Base-by-base conservation (phyloP, 2,329 filamentous ascomycete species). In the Pseudohalonectria lignicola region DNA sequence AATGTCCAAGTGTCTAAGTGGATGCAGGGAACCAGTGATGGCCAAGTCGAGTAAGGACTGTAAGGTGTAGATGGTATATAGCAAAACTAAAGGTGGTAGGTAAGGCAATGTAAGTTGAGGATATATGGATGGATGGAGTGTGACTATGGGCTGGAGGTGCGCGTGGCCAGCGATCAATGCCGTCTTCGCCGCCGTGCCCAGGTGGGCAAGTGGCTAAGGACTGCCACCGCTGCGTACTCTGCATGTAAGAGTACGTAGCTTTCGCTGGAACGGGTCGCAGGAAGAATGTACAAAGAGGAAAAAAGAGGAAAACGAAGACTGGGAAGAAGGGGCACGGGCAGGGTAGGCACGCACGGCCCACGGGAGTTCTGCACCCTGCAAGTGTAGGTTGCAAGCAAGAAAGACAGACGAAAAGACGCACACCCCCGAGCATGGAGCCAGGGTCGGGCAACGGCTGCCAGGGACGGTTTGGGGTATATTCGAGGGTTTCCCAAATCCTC, bases 101-200 rank as follows among this genome's bases (percentile, higher is more conserved):
- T 39, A 42, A 46, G 40, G 46, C 42, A 45, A 47, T 47, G 39
- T 43, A 43, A 33, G 41, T 31, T 41, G 32, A 31, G 36, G 35
- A 12, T 32, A 39, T 28, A 39, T 39, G 37, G 19, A 19, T n/a
- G 23, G 23, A 5, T 34, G 31, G 31, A 43, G 39, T 37, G 39
- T 39, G 40, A 38, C 17, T 32, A 32, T 20, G 36, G 34, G 38
- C 41, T 45, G 29, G 40, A 43, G n/a, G 37, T 36, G 36, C 31
- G 30, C 39, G 39, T 38, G 35, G 41, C 37, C 41, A n/a, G n/a
- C n/a, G n/a, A 43, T 53, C 46, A 51, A 53, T 53, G 51, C 42
- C 42, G 42, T 41, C 37, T 40, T n/a, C n/a, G n/a, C n/a, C 26
- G 23, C 23, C 19, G 17, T 10, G 13, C 11, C 13, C 9, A 28